Conservation (phyloP, 2,329 filamentous ascomycete species). For the Coniochaeta ligniaria region DNA sequence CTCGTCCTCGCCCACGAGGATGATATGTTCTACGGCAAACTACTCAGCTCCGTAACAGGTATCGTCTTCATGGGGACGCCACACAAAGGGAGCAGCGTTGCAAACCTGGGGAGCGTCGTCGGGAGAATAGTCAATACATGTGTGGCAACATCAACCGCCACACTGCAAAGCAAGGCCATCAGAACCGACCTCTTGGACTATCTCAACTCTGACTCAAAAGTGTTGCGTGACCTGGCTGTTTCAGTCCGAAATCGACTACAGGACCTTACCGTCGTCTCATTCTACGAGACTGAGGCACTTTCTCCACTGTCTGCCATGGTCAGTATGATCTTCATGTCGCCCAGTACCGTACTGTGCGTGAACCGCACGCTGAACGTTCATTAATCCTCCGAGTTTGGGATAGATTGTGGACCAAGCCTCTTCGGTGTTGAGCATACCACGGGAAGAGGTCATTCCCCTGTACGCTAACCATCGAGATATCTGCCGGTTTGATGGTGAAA, state of each 20-base stretch:
- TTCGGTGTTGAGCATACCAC: conserved; percentile 12
- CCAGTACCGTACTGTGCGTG: no score
- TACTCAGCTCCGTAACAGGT: conserved; percentile 12
- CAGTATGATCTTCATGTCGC: no score
- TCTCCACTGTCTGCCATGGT: background rate
- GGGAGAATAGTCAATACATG: conserved; percentile 8
- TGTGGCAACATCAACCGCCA: no score
- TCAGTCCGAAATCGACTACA: conserved; percentile 11
- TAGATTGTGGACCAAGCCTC: conserved; percentile 16
- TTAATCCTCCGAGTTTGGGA: no score
- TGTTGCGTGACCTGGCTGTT: conserved; percentile 11
- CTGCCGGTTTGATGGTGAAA: background rate
- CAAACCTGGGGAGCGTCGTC: conserved; percentile 13
- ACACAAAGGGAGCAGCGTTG: conserved; percentile 19
- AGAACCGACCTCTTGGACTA: conserved; percentile 15
- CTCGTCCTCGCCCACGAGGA: background rate
- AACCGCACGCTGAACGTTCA: no score
- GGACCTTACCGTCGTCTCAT: conserved; percentile 12
- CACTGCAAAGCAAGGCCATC: conserved; percentile 4
- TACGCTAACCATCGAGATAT: background rate
- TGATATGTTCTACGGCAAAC: background rate
- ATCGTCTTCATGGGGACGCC: conserved; percentile 23
- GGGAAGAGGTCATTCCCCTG: conserved; percentile 11
- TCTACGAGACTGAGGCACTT: conserved; percentile 4
- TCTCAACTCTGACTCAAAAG: conserved; percentile 9